phyloP scores from a whole-genome alignment of 2,329 filamentous ascomycete species.

The Knoxdaviesia proteae region DNA sequence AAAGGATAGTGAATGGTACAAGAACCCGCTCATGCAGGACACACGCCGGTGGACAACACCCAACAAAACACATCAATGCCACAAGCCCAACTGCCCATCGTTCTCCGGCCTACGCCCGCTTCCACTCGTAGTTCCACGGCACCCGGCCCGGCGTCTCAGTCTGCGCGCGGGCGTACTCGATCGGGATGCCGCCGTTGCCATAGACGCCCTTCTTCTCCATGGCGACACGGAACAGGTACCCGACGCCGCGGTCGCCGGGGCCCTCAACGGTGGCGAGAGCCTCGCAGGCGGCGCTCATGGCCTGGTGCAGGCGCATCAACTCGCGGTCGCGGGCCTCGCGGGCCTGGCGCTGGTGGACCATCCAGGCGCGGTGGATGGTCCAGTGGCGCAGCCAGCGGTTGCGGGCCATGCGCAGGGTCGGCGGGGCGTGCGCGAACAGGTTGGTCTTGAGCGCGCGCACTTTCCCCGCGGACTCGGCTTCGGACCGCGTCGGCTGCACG shows the following conservation, averaged over 20 bases:
- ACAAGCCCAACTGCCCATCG: too few relatives aligned
- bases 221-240: constrained; percentile 64
- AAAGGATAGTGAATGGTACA: too few relatives aligned
- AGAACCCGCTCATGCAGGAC: too few relatives aligned
- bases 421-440: constrained; percentile 28
- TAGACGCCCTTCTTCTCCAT: constrained; percentile 84
- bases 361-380: constrained; percentile 96
- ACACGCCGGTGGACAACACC: too few relatives aligned
- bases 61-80: too few relatives aligned
- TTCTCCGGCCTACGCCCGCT: constrained; percentile 22
- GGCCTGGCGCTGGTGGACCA: constrained; percentile 53
- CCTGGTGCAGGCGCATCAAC: constrained; percentile 59
- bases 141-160: constrained; percentile 60
- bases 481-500: constrained; percentile 9
- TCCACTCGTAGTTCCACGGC: constrained; percentile 93
- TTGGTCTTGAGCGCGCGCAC: constrained; percentile 22
- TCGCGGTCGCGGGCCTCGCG: constrained; percentile 44
- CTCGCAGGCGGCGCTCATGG: constrained; percentile 73
- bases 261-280: constrained; percentile 45
- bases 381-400: constrained; percentile 81
- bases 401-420: constrained; percentile 72
- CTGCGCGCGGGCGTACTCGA: constrained; percentile 75
- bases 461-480: constrained; percentile 11
- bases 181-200: constrained; percentile 51
- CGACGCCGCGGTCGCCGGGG: constrained; percentile 35